These are phyloP conservation scores for Dothiorella sarmentorum DNA, from an alignment of 2,329 filamentous ascomycete genomes.

Conservation along the genomic window DNA sequence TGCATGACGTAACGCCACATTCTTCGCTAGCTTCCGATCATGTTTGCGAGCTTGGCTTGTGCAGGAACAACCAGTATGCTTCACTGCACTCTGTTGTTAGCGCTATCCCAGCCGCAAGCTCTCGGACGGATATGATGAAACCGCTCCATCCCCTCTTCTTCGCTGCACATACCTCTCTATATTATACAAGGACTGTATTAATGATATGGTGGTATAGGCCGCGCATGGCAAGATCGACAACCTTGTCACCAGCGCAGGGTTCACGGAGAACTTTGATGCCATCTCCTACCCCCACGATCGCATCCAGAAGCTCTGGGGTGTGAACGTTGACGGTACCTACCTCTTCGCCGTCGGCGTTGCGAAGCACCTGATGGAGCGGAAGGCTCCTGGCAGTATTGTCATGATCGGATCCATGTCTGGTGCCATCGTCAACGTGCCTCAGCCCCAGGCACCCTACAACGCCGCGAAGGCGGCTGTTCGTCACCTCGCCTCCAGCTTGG, in stretches of 20 bases:
- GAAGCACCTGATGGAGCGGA: slow-evolving; percentile 81
- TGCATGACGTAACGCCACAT: slow-evolving; percentile 1
- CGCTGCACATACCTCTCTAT: neutral
- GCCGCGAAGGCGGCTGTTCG: slow-evolving; percentile 88
- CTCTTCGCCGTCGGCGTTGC: slow-evolving; percentile 81
- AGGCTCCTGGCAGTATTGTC: slow-evolving; percentile 78
- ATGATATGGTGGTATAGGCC: slow-evolving; percentile 22
- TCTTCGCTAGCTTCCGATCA: neutral
- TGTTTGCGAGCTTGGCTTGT: neutral
- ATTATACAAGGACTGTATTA: neutral
- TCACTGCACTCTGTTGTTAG: neutral
- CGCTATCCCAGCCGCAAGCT: neutral
- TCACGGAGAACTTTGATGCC: slow-evolving; percentile 93
- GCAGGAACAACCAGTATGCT: neutral
- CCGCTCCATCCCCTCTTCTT: neutral
- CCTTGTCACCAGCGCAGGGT: slow-evolving; percentile 92
- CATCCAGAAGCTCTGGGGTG: slow-evolving; percentile 88
- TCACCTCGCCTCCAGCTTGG: slow-evolving; percentile 80
- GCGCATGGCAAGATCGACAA: slow-evolving; percentile 82
- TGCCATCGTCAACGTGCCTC: slow-evolving; percentile 88
- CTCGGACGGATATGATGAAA: neutral
- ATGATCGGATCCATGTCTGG: slow-evolving; percentile 96
- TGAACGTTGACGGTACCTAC: slow-evolving; percentile 92
- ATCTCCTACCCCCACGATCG: slow-evolving; percentile 87
- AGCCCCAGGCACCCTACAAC: slow-evolving; percentile 91